These are phyloP conservation scores for Collybia mongolica DNA, from an alignment of 768 basidiomycete species.

Conservation along the genomic window DNA sequence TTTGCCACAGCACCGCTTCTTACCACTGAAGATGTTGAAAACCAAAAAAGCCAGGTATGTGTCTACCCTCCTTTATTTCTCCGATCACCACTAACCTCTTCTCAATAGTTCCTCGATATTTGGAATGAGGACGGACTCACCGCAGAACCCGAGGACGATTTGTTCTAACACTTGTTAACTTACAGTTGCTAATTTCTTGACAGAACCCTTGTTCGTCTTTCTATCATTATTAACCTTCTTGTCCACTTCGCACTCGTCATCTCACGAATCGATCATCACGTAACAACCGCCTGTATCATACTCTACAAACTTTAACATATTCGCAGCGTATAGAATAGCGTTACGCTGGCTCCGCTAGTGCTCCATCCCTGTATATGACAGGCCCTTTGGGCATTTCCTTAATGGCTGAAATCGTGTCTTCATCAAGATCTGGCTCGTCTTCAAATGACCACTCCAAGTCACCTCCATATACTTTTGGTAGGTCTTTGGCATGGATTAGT, in stretches of 20 bases:
- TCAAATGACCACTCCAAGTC: conserved; percentile 68
- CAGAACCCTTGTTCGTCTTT: background rate
- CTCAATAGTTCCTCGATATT: conserved; percentile 63
- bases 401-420: conserved; percentile 43
- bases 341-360: conserved; percentile 22
- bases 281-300: too few relatives aligned
- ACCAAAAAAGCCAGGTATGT: conserved; percentile 67
- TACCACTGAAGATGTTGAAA: conserved; percentile 57
- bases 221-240: background rate
- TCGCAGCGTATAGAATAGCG: background rate
- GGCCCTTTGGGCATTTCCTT: conserved; percentile 59
- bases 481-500: conserved; percentile 40
- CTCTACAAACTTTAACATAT: background rate
- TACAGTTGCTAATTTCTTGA: background rate
- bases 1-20: conserved; percentile 60
- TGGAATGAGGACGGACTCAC: conserved; percentile 82
- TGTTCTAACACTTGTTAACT: conserved; percentile 20
- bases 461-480: conserved; percentile 77
- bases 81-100: conserved; percentile 1
- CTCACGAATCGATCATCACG: too few relatives aligned
- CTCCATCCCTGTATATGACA: conserved; percentile 45
- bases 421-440: conserved; percentile 66
- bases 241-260: too few relatives aligned
- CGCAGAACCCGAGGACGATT: conserved; percentile 61
- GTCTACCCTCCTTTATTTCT: background rate